Conservation (phyloP, 257 asterid genomes). For the Penstemon newberryi region DNA sequence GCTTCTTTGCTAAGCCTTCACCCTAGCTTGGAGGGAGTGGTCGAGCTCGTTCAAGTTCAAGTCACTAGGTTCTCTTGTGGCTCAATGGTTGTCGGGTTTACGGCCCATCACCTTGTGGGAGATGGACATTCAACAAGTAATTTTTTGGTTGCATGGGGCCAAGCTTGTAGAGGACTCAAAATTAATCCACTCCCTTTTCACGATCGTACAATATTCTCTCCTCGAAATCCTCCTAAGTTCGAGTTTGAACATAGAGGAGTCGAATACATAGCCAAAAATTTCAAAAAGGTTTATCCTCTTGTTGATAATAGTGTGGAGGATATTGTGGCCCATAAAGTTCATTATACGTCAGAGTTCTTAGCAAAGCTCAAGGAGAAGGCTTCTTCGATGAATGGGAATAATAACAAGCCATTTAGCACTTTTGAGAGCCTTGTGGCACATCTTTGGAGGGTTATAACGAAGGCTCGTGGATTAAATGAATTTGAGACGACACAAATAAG, state of each 20-base stretch:
- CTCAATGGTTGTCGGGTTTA: conserved; percentile 75
- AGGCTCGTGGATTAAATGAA: conserved; percentile 57
- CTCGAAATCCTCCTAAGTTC: conserved; percentile 50
- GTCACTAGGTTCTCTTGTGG: conserved; percentile 79
- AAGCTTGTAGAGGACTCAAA: conserved; percentile 52
- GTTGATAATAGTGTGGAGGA: conserved; percentile 43
- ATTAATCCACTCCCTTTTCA: conserved; percentile 50
- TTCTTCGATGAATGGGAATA: conserved; percentile 36
- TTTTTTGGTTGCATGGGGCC: conserved; percentile 88
- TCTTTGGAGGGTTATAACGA: conserved; percentile 73
- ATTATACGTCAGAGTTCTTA: conserved; percentile 56
- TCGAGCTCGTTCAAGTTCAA: conserved; percentile 75
- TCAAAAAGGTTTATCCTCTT: conserved; percentile 37
- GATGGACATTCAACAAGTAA: conserved; percentile 74
- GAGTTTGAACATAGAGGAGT: conserved; percentile 71
- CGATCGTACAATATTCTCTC: conserved; percentile 59
- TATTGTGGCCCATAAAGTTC: conserved; percentile 57
- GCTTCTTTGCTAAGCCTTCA: conserved; percentile 58
- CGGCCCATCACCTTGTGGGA: conserved; percentile 72
- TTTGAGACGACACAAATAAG: conserved; percentile 58
- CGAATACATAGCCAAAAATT: conserved; percentile 41
- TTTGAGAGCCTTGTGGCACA: conserved; percentile 82
- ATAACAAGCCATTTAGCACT: conserved; percentile 65
- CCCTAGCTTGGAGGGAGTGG: conserved; percentile 52
- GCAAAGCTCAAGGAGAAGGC: conserved; percentile 61